Evolutionary conservation across 2,329 filamentous ascomycete species (phyloP).

Genomic region (Aureobasidium sp.): DNA sequence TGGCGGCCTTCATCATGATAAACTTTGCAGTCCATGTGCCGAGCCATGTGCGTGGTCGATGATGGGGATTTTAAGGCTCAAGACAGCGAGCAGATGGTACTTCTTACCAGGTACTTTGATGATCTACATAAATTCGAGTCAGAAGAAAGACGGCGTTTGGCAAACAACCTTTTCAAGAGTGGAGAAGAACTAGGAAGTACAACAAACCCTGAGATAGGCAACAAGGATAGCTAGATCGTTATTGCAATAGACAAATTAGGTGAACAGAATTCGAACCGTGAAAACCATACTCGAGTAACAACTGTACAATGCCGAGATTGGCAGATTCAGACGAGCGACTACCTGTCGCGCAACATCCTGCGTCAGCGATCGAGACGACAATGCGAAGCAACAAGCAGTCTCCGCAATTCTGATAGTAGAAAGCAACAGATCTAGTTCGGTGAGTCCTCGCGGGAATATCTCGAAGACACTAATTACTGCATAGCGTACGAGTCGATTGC

Average conservation of each 20-base stretch:
- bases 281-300: neutral
- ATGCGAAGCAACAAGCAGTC: neutral
- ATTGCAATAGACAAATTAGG: neutral
- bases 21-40: neutral
- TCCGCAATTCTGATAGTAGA: neutral
- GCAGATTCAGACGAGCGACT: neutral
- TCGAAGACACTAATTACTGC: no score
- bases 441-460: neutral
- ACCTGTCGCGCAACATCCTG: neutral
- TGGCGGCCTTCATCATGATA: neutral
- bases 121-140: neutral
- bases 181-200: neutral
- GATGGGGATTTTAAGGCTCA: neutral
- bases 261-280: neutral
- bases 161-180: neutral
- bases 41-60: neutral
- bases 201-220: neutral
- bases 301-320: neutral
- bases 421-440: neutral
- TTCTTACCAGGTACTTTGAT: neutral
- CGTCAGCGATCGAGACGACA: neutral
- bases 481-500: neutral
- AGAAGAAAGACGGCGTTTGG: neutral
- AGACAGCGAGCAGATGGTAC: neutral
- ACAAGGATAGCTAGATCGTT: neutral